Percentiles rank a stretch among this genome's conserved stretches.
phyloP scores from a whole-genome alignment of 2,329 filamentous ascomycete species.

The Pezicula carpinea region DNA sequence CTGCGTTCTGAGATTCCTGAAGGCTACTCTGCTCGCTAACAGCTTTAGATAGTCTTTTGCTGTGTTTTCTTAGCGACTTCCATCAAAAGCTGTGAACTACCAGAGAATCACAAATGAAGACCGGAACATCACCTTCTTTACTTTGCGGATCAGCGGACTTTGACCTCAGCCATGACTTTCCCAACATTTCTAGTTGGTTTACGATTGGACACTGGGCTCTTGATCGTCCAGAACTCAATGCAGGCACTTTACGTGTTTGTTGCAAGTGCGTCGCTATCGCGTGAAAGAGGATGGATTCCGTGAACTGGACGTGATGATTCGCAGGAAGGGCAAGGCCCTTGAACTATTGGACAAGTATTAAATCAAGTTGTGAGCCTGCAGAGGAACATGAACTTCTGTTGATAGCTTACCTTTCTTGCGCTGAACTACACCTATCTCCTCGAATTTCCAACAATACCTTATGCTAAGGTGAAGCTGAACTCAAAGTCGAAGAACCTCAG shows the following conservation, averaged over 20 bases:
- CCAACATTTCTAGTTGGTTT: conserved; percentile 12
- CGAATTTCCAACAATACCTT: not conserved
- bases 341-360: conserved; percentile 10
- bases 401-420: not conserved
- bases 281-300: conserved; percentile 2
- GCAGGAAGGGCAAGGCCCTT: conserved; percentile 1
- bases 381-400: conserved; percentile 1
- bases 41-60: conserved; percentile 13
- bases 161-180: conserved; percentile 1
- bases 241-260: conserved; percentile 16
- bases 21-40: conserved; percentile 8
- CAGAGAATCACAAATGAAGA: not conserved
- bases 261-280: conserved; percentile 1
- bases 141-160: conserved; percentile 8
- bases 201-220: not conserved
- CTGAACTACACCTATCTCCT: not conserved
- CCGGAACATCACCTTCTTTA: not conserved
- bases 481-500: no score
- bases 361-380: conserved; percentile 3
- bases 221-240: conserved; percentile 11
- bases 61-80: conserved; percentile 4
- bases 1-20: conserved; percentile 10
- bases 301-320: conserved; percentile 19
- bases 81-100: not conserved
- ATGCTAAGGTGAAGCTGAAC: no score